Evolutionary conservation across 163 green algal genomes (phyloP), one percentile per base, ranked within the genome.

Genomic region (Volvox carteri): DNA sequence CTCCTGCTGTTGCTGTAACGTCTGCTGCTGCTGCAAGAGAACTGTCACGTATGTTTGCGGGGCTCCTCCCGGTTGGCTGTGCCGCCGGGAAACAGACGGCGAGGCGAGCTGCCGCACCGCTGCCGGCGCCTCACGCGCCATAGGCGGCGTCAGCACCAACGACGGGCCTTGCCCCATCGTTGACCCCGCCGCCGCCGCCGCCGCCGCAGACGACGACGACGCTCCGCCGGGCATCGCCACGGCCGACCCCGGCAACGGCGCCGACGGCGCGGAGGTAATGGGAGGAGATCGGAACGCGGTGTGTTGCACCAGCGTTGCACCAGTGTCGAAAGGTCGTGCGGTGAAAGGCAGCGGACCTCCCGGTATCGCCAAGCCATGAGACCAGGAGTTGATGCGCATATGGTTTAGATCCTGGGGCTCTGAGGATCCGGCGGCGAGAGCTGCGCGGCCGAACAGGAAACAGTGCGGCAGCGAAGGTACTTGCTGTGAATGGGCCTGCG

Each of bases 321-420:
- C 70, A n/a, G n/a, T n/a, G 18, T 78, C 70, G 39, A 78, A 78
- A 8, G 70, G 70, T 3, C 70, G 70, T 42, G 41, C 11, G 6
- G 35, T 35, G 3, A 52, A 50, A 7, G 67, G 35, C 37, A 50
- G 18, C 18, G 35, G 23, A 35, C 14, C 50, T 7, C 12, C 37
- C 2, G 33, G 8, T 65, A 11, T 23, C 18, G 35, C 25, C 18
- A 50, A 11, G 67, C 67, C 28, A 41, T 54, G 2, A 28, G 70
- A 37, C 70, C 70, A 78, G 39, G 70, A 78, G 70, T 33, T 37
- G 8, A 58, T 46, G 41, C 70, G 73, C 73, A 65, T n/a, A n/a
- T n/a, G 28, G 25, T 11, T 3, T 6, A 5, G 23, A 2, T 11
- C 7, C 25, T 46, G 44, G 11, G 25, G 9, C 11, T 46, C 41